These are phyloP conservation scores for Trametes punicea DNA, from an alignment of 768 basidiomycete species.

Conservation along the genomic window DNA sequence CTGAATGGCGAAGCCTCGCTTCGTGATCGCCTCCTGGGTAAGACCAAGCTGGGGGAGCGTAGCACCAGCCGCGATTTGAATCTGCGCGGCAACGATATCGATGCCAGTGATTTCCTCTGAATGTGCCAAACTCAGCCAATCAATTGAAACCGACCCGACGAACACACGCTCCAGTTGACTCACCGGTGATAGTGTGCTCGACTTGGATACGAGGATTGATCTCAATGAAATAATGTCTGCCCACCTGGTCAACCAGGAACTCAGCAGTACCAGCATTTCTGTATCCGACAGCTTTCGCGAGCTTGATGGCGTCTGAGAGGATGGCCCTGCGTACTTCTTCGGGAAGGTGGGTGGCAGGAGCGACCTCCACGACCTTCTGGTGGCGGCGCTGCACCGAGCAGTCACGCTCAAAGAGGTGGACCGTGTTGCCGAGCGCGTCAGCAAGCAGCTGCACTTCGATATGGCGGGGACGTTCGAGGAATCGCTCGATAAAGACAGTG, in stretches of 20 bases:
- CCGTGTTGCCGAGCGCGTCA: conserved; percentile 88
- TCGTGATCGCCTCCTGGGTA: conserved; percentile 92
- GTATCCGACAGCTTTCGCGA: conserved; percentile 91
- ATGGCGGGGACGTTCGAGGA: conserved; percentile 93
- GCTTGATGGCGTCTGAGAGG: conserved; percentile 85
- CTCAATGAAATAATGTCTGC: conserved; percentile 98
- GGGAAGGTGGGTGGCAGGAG: conserved; percentile 90
- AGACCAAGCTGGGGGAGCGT: conserved; percentile 93
- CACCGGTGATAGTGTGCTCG: conserved; percentile 98
- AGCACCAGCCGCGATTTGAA: conserved; percentile 99
- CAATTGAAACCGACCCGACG: background rate
- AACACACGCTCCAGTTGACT: conserved; percentile 18
- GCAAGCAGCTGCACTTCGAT: conserved; percentile 97
- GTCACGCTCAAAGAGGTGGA: conserved; percentile 98
- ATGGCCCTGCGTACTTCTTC: conserved; percentile 91
- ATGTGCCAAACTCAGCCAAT: background rate
- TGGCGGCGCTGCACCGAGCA: conserved; percentile 98
- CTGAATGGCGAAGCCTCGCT: conserved; percentile 97
- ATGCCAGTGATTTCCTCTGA: conserved; percentile 99
- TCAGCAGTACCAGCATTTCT: conserved; percentile 97
- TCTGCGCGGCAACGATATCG: conserved; percentile 98
- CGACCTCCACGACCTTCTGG: conserved; percentile 99
- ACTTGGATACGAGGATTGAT: conserved; percentile 99
- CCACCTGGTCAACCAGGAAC: conserved; percentile 96
- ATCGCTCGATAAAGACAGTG: conserved; percentile 98